A percentile compares a stretch with the other conserved stretches of the same genome.
Conservation (phyloP, 371 early-diverging fungal genomes). For the Rhizopus stolonifer region DNA sequence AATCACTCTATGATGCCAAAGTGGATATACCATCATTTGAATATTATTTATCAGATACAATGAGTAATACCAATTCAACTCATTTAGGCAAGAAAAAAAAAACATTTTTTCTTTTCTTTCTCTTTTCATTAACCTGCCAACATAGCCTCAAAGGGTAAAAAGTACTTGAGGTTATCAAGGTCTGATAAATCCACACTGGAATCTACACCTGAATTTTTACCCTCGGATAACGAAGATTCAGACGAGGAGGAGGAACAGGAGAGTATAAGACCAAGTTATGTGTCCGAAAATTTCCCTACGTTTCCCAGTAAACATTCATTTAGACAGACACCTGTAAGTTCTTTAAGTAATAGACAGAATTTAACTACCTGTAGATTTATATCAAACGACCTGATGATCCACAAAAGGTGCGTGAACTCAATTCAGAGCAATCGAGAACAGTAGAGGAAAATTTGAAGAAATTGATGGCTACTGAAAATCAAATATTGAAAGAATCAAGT, state of each 20-base stretch:
- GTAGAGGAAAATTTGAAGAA: constrained; percentile 64
- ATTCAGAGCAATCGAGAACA: constrained; percentile 62
- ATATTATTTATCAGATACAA: constrained; percentile 25
- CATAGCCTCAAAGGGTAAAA: constrained; percentile 15
- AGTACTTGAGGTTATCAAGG: constrained; percentile 23
- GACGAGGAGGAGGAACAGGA: constrained; percentile 32
- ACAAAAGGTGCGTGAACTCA: constrained; percentile 59
- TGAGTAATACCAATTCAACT: too few relatives aligned
- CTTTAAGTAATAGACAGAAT: background rate
- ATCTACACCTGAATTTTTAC: constrained; percentile 35
- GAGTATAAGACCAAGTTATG: constrained; percentile 35
- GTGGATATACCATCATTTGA: constrained; percentile 33
- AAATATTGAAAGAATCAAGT: constrained; percentile 40
- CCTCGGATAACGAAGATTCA: constrained; percentile 49
- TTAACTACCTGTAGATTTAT: constrained; percentile 43
- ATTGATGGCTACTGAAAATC: constrained; percentile 57
- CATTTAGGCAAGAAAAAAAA: background rate
- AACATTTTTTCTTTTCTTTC: too few relatives aligned
- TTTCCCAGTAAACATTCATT: constrained; percentile 65
- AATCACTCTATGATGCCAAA: constrained; percentile 41
- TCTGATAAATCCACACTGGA: constrained; percentile 30
- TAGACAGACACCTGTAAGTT: constrained; percentile 59
- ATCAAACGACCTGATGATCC: constrained; percentile 60
- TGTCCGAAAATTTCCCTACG: constrained; percentile 54
- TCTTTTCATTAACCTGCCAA: too few relatives aligned